Evolutionary conservation across 116 monocot genomes (phyloP).

Genomic region (Zostera marina): DNA sequence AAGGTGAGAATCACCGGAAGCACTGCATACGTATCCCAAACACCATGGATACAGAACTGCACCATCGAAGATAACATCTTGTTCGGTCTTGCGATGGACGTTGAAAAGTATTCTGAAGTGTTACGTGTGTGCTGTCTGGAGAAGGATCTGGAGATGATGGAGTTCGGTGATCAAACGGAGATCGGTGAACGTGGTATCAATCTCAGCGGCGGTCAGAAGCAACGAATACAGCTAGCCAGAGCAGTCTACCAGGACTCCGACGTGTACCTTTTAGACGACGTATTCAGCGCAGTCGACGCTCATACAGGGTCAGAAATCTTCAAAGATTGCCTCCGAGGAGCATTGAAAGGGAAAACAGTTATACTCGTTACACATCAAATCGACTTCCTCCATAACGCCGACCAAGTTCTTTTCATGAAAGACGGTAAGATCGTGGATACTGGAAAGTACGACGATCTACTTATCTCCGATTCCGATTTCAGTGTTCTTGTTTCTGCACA

Average conservation of each 20-base stretch:
- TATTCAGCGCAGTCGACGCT: conserved; percentile 82
- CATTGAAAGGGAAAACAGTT: conserved; percentile 70
- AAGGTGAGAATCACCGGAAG: conserved; percentile 59
- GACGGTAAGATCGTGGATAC: conserved; percentile 59
- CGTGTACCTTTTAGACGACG: conserved; percentile 71
- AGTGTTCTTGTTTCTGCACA: conserved; percentile 66
- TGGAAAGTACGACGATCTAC: conserved; percentile 54
- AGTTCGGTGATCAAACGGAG: conserved; percentile 77
- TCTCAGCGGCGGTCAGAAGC: conserved; percentile 85
- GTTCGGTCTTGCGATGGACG: conserved; percentile 42
- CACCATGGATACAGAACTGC: conserved; percentile 74
- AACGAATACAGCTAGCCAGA: conserved; percentile 68
- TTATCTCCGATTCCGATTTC: conserved; percentile 40
- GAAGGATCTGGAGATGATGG: conserved; percentile 79
- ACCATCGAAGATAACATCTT: conserved; percentile 64
- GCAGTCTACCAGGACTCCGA: conserved; percentile 78
- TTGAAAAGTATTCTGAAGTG: conserved; percentile 32
- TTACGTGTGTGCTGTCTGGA: conserved; percentile 47
- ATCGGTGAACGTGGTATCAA: conserved; percentile 84
- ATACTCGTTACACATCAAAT: conserved; percentile 96
- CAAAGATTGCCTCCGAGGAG: conserved; percentile 85
- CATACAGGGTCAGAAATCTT: conserved; percentile 74
- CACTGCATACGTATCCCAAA: conserved; percentile 67
- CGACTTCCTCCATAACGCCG: conserved; percentile 88
- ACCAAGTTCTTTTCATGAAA: conserved; percentile 69